Evolutionary conservation across 441 rosid species (phyloP), one percentile per base, ranked within the genome.

Genomic region (Melastoma candidum): DNA sequence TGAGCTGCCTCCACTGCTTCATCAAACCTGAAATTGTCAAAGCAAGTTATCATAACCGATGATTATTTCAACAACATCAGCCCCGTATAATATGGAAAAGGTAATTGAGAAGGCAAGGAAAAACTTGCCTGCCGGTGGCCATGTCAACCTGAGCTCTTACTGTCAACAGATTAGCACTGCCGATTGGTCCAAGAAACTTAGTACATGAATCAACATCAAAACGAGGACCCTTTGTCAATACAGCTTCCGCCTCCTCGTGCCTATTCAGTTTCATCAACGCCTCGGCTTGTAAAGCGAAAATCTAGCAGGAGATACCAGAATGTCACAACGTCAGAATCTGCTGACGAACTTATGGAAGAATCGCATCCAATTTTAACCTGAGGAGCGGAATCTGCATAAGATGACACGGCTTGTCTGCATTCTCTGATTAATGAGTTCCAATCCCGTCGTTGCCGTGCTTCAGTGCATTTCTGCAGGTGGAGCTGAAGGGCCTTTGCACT

Each of bases 301-400:
- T 78, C 95, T 89, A 7, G 3, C 11, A 41, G 50, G 7, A 60
- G 8, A 44, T 45, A 54, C 55, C 3, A 12, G 55, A 0, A 0
- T 41, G 43, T 3, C 12, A 29, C 17, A 24, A 6, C 49, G 44
- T 9, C 46, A 14, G 44, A 39, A 60, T 43, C 49, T 41, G 55
- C 36, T 7, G 3, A 2, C 46, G 4, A 17, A 14, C 13, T 51
- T 14, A 36, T 12, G 32, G 12, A 24, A 6, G 7, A 56, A 46
- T 49, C 77, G 41, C 41, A 36, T 36, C 7, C 6, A 9, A 36
- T 36, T 36, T 4, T 59, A 53, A 86, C 97, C 81, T 70, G 66
- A 7, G 89, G 92, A 63, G 92, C 83, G 11, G 89, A 81, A 71
- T 83, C 84, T 2, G 85, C 89, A 54, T 90, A 95, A 2, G 66